phyloP scores from a whole-genome alignment of 805 yeast species.

The Metschnikowia reukaufii region DNA sequence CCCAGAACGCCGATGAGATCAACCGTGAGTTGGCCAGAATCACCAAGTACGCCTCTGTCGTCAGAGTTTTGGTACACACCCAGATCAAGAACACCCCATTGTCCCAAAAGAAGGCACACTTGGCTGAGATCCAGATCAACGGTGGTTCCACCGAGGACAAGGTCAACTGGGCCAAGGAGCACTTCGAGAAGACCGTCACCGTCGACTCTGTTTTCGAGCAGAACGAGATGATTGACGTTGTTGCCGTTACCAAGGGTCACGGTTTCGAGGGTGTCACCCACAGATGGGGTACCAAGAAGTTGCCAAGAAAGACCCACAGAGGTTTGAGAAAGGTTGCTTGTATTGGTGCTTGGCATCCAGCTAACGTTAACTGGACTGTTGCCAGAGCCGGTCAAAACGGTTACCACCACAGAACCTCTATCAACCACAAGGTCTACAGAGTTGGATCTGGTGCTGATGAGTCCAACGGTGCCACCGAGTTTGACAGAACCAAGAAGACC shows the following conservation, averaged over 20 bases:
- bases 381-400: constrained; percentile 99
- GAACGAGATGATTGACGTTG: constrained; percentile 97
- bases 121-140: constrained; percentile 99
- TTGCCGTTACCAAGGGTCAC: constrained; percentile 99
- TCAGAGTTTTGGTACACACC: constrained; percentile 99
- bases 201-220: constrained; percentile 97
- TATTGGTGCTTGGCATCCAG: constrained; percentile 99
- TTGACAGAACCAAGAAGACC: constrained; percentile 99
- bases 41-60: constrained; percentile 96
- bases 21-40: constrained; percentile 98
- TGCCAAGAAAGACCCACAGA: constrained; percentile 99
- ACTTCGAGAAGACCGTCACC: constrained; percentile 97
- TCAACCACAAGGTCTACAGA: constrained; percentile 99
- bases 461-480: constrained; percentile 91
- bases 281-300: constrained; percentile 99
- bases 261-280: constrained; percentile 99
- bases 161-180: constrained; percentile 98
- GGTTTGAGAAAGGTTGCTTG: constrained; percentile 99
- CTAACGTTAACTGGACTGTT: constrained; percentile 98
- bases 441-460: constrained; percentile 96
- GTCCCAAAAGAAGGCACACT: constrained; percentile 98
- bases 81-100: constrained; percentile 99
- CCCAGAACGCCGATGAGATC: constrained; percentile 82
- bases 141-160: constrained; percentile 98
- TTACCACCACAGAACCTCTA: constrained; percentile 99